Conservation (phyloP, 495 filamentous ascomycete species). For the Cladorrhinum samala region DNA sequence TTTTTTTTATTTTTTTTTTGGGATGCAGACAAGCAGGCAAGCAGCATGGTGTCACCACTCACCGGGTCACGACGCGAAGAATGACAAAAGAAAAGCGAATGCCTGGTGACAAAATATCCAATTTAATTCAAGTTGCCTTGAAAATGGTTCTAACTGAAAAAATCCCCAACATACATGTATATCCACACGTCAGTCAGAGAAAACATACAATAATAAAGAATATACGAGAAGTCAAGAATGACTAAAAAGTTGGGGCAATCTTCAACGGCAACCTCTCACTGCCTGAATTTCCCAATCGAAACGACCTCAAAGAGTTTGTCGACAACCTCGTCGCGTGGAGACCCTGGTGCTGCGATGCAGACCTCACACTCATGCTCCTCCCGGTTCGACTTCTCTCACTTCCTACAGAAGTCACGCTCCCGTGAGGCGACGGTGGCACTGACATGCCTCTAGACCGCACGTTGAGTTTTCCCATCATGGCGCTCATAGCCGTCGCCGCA, state of each 20-base stretch:
- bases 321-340: conserved; percentile 9
- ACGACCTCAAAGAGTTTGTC: conserved; percentile 22
- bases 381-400: background rate
- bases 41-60: no score
- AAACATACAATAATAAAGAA: no score
- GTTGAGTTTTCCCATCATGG: conserved; percentile 28
- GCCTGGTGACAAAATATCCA: no score
- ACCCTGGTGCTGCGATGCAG: conserved; percentile 1
- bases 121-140: no score
- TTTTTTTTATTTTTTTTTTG: no score
- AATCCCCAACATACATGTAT: no score
- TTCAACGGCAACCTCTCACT: conserved; percentile 3
- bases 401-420: conserved; percentile 6
- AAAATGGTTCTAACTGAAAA: no score
- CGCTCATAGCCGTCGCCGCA: conserved; percentile 14
- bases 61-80: no score
- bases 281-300: conserved; percentile 13
- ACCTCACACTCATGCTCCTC: conserved; percentile 17
- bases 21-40: no score
- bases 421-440: conserved; percentile 14
- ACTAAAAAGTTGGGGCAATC: conserved; percentile 15
- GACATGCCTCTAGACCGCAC: conserved; percentile 16
- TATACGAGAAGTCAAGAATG: background rate
- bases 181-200: no score
- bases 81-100: no score